Evolutionary conservation across 2,329 filamentous ascomycete genomes (phyloP).

Genomic region (Purpureocillium takamizusanense): DNA sequence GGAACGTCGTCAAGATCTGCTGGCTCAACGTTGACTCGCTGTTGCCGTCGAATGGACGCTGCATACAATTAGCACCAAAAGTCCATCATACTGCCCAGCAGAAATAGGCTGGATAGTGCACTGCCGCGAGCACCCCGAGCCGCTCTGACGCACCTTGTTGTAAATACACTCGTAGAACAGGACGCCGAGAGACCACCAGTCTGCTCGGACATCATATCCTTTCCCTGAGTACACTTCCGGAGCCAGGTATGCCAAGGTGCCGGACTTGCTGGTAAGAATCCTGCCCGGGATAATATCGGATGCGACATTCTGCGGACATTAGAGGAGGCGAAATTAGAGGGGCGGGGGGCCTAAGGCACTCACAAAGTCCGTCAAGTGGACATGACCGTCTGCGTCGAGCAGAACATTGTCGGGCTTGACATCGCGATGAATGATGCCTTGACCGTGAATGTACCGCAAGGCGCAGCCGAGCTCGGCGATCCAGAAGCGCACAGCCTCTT

Average conservation of each 20-base stretch:
- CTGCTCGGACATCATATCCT: conserved; percentile 82
- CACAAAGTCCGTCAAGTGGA: conserved; percentile 96
- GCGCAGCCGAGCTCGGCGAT: conserved; percentile 91
- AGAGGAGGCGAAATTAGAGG: conserved; percentile 10
- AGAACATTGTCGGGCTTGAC: conserved; percentile 90
- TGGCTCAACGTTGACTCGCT: conserved; percentile 73
- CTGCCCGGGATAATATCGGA: conserved; percentile 83
- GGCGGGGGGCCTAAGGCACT: conserved; percentile 21
- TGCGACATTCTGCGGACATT: conserved; percentile 73
- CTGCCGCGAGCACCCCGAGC: no score
- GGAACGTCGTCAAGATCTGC: conserved; percentile 71
- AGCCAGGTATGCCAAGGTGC: conserved; percentile 88
- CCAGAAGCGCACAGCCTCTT: conserved; percentile 96
- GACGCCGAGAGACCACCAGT: conserved; percentile 98
- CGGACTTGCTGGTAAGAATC: conserved; percentile 86
- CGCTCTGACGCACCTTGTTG: conserved; percentile 83
- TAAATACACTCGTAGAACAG: conserved; percentile 99
- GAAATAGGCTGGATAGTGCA: no score
- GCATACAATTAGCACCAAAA: conserved; percentile 8
- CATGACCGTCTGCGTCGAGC: conserved; percentile 81
- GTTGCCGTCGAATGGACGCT: conserved; percentile 90
- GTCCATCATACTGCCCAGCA: no score
- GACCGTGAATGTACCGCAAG: conserved; percentile 73
- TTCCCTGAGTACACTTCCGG: conserved; percentile 89
- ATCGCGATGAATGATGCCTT: conserved; percentile 85